Base-by-base conservation (phyloP, 371 early-diverging fungal genomes). In the Synchytrium microbalum region DNA sequence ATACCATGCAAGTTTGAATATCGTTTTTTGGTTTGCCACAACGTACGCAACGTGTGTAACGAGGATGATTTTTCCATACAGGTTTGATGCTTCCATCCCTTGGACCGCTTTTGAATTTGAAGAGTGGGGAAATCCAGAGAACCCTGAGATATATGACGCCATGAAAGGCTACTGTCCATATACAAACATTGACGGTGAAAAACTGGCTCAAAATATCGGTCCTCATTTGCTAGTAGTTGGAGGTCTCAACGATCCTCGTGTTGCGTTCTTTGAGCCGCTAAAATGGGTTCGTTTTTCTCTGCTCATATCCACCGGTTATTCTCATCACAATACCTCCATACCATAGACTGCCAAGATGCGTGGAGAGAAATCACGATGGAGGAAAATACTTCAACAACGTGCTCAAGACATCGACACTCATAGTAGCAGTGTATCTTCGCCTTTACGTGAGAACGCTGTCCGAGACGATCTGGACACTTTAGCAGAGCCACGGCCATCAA, bases 201-300 rank as follows among this genome's bases (percentile, higher is more conserved):
- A 14, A 25, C 28, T 65, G 67, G 69, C 59, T 51, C 14, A 13
- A 0, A 24, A 59, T n/a, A 13, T 24, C 46, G 51, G 59, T 25
- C 86, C 86, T 51, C 73, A 85, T 61, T 56, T 86, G 66, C 70
- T 87, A 27, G 75, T 86, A 51, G 72, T 80, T 30, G 83, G 77
- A 25, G 85, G 87, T 3, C 63, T 86, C 70, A 84, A 84, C 58
- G 86, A 87, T 61, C 86, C 84, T 2, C 75, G 87, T 2, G 86
- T 87, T 13, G 69, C 65, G 23, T 83, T 75, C 67, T 81, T 72
- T 69, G 86, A 86, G 63, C 87, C 86, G 1, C 65, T 78, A 54
- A 86, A 87, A 59, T 85, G 79, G 78, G 73, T 75, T n/a, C n/a
- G n/a, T n/a, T n/a, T n/a, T n/a, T n/a, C n/a, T n/a, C n/a, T n/a